A percentile compares a stretch with the other conserved stretches of the same genome.
Conservation (phyloP, 2,329 filamentous ascomycete species). For the Lachnellula arida region DNA sequence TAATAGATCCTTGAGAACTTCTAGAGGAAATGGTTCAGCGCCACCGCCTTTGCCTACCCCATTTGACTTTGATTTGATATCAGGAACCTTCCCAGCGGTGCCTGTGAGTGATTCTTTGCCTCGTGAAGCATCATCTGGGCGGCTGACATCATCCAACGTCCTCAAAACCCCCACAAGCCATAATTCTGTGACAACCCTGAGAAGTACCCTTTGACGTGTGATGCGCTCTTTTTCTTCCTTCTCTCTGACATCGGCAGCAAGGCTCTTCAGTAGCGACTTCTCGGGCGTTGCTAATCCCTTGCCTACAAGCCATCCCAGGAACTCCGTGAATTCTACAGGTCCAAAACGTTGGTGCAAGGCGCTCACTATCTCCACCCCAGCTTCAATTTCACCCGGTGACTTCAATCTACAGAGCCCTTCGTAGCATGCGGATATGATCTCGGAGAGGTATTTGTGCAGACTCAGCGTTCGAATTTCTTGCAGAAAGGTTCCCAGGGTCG, state of each 20-base stretch:
- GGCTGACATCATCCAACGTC: constrained; percentile 66
- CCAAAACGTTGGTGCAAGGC: constrained; percentile 96
- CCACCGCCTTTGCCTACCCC: constrained; percentile 58
- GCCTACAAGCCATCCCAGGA: constrained; percentile 87
- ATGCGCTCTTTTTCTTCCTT: constrained; percentile 94
- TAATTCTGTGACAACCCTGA: constrained; percentile 89
- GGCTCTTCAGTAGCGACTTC: constrained; percentile 71
- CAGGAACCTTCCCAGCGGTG: constrained; percentile 57
- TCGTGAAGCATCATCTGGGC: constrained; percentile 56
- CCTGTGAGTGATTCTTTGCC: constrained; percentile 41
- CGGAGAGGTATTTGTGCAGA: constrained; percentile 92
- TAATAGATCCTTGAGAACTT: constrained; percentile 95
- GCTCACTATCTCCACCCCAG: constrained; percentile 87
- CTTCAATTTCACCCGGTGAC: constrained; percentile 83
- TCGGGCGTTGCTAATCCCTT: constrained; percentile 89
- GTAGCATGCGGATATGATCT: constrained; percentile 93
- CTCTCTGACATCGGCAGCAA: constrained; percentile 78
- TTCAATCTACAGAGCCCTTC: constrained; percentile 92
- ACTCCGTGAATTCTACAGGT: constrained; percentile 81
- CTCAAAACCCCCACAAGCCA: constrained; percentile 89
- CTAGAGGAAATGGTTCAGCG: constrained; percentile 88
- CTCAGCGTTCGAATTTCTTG: constrained; percentile 88
- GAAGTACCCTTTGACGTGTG: constrained; percentile 74
- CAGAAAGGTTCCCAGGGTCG: constrained; percentile 77
- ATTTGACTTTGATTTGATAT: constrained; percentile 50